Percentiles rank a stretch among this genome's conserved stretches.
phyloP scores from a whole-genome alignment of 2,329 filamentous ascomycete genomes.

The Aureobasidium uvarum region DNA sequence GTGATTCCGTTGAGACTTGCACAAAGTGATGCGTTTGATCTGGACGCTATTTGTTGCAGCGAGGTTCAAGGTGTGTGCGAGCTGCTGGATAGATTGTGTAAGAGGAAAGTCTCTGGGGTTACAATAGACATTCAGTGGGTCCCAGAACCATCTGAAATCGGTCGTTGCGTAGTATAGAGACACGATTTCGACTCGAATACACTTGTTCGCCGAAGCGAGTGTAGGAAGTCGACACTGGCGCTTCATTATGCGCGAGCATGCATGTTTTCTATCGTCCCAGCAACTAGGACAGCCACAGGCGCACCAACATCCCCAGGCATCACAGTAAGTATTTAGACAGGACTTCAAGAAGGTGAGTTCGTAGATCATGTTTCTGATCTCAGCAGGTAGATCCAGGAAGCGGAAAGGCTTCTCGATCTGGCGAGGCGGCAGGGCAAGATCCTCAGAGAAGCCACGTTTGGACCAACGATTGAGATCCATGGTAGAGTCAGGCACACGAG shows the following conservation, averaged over 20 bases:
- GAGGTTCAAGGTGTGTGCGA: no score
- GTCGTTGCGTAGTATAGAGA: not conserved
- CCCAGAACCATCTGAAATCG: not conserved
- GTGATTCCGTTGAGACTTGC: no score
- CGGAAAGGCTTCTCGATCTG: constrained; percentile 2
- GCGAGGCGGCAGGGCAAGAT: not conserved
- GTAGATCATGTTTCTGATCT: constrained; percentile 12
- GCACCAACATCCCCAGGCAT: no score
- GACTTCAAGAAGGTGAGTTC: not conserved
- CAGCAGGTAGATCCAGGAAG: constrained; percentile 9
- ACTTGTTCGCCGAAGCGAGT: not conserved
- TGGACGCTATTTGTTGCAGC: no score
- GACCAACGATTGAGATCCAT: not conserved
- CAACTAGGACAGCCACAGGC: no score
- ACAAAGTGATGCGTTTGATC: no score
- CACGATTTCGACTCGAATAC: not conserved
- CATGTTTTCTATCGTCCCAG: no score
- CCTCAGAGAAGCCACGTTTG: not conserved
- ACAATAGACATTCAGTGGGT: no score
- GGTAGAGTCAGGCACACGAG: not conserved
- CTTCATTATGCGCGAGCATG: no score
- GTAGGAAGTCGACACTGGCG: not conserved
- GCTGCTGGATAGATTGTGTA: no score
- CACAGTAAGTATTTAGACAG: no score
- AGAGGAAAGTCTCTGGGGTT: no score